Conservation (phyloP, 345 rosid species). For the Conringia planisiliqua region DNA sequence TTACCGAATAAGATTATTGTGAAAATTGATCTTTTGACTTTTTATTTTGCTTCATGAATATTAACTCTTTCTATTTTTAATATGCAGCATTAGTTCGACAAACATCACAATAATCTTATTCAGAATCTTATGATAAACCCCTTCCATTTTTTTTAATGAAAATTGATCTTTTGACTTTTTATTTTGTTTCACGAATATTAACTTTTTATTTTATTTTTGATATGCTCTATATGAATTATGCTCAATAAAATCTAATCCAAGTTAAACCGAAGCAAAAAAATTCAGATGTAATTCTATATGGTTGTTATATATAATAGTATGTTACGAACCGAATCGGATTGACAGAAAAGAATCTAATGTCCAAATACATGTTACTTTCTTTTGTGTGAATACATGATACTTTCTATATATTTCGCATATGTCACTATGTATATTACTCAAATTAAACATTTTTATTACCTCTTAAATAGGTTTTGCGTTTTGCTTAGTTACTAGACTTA, state of each 20-base stretch:
- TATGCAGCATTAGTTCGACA: neutral
- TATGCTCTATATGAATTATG: neutral
- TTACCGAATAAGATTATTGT: neutral
- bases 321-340: neutral
- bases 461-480: neutral
- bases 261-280: neutral
- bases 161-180: neutral
- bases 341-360: no score
- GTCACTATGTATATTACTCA: no score
- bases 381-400: no score
- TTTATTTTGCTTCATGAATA: neutral
- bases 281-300: neutral
- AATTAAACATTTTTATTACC: no score
- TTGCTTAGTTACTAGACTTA: neutral
- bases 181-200: neutral
- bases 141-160: neutral
- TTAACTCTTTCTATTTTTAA: neutral
- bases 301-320: neutral
- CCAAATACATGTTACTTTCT: no score
- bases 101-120: no score
- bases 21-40: neutral
- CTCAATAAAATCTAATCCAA: neutral
- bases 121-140: neutral
- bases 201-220: neutral
- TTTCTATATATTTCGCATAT: no score